Conservation (phyloP, 2,329 filamentous ascomycete species). For the Phyllachora maydis region DNA sequence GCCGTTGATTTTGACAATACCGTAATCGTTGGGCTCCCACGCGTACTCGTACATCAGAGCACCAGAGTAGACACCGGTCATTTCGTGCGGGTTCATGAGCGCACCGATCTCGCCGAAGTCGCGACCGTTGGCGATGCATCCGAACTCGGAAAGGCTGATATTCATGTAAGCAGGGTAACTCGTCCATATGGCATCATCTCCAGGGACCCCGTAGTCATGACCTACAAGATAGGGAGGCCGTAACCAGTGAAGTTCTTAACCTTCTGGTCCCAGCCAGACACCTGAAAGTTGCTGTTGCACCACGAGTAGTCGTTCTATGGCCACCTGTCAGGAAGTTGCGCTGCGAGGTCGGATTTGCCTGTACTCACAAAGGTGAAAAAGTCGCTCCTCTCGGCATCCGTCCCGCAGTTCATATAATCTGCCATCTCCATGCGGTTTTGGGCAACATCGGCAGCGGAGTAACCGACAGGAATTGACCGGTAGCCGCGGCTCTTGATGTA, state of each 20-base stretch:
- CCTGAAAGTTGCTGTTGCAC: slow-evolving; percentile 52
- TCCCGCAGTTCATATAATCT: slow-evolving; percentile 82
- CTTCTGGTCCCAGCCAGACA: slow-evolving; percentile 71
- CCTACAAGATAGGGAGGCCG: slow-evolving; percentile 63
- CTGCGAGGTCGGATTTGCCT: no score
- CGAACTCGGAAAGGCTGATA: slow-evolving; percentile 77
- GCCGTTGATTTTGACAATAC: slow-evolving; percentile 48
- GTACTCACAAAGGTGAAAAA: slow-evolving; percentile 54
- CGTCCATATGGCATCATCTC: no score
- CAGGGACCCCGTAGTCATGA: slow-evolving; percentile 2
- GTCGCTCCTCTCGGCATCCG: slow-evolving; percentile 65
- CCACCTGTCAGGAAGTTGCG: slow-evolving; percentile 5
- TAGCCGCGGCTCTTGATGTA: slow-evolving; percentile 43
- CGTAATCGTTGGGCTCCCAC: slow-evolving; percentile 58
- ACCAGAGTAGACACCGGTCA: slow-evolving; percentile 83
- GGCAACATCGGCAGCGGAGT: slow-evolving; percentile 61
- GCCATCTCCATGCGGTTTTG: slow-evolving; percentile 76
- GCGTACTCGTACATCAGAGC: slow-evolving; percentile 94
- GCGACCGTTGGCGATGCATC: slow-evolving; percentile 67
- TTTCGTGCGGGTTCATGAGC: slow-evolving; percentile 61
- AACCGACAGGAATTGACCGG: slow-evolving; percentile 52
- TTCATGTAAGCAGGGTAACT: no score
- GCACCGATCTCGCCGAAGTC: slow-evolving; percentile 61
- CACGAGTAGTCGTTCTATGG: slow-evolving; percentile 62
- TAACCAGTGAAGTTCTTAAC: slow-evolving; percentile 75